Conservation (phyloP, 2,329 filamentous ascomycete species). For the Penicillium sp. region DNA sequence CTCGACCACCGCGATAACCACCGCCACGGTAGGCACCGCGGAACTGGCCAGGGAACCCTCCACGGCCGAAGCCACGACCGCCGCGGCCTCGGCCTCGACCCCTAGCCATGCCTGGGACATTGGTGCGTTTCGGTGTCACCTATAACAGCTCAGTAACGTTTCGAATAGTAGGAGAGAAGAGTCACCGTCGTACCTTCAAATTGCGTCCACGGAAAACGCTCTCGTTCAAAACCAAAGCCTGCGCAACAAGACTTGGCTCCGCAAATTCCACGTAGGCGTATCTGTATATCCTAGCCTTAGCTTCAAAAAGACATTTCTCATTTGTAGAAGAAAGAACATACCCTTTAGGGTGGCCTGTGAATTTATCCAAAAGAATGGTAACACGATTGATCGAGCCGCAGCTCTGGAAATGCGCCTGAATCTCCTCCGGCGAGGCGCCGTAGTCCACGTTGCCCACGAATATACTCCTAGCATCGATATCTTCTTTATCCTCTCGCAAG, state of each 20-base stretch:
- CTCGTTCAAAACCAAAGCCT: constrained; percentile 93
- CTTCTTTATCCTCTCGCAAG: constrained; percentile 87
- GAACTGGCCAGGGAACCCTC: constrained; percentile 39
- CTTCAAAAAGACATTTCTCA: not conserved
- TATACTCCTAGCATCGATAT: constrained; percentile 90
- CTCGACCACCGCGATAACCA: constrained; percentile 46
- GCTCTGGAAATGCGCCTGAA: constrained; percentile 96
- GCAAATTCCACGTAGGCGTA: constrained; percentile 99
- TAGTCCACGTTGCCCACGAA: constrained; percentile 99
- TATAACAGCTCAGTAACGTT: constrained; percentile 32
- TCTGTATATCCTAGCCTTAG: constrained; percentile 45
- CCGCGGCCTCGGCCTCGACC: constrained; percentile 57
- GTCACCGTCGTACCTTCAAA: constrained; percentile 68
- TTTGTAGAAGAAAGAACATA: constrained; percentile 47
- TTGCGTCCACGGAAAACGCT: constrained; percentile 92
- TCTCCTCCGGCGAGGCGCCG: constrained; percentile 92
- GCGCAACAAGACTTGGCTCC: constrained; percentile 86
- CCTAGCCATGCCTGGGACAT: constrained; percentile 88
- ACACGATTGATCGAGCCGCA: constrained; percentile 97
- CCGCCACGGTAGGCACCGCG: constrained; percentile 58
- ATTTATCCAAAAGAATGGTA: constrained; percentile 96
- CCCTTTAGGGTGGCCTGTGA: constrained; percentile 99
- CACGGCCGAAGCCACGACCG: constrained; percentile 46
- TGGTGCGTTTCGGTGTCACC: constrained; percentile 91
- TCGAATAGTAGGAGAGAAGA: not conserved